Percentiles rank a stretch among this genome's conserved stretches.
Evolutionary conservation across 768 basidiomycete genomes (phyloP).

Genomic region (Auriculariales sp.): DNA sequence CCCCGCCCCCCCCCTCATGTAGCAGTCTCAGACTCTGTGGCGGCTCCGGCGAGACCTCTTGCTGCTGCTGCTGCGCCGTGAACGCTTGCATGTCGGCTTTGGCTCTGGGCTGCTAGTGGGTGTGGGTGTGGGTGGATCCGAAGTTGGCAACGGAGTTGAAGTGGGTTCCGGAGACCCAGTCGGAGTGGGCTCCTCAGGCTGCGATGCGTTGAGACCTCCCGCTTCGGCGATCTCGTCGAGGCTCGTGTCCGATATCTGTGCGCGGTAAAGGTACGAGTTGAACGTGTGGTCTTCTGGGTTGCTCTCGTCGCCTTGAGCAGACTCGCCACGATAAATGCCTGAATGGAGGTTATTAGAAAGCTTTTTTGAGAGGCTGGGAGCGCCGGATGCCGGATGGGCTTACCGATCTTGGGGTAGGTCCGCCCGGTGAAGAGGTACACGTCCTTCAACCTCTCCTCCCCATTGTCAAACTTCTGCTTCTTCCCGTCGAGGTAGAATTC

Average conservation of each 20-base stretch:
- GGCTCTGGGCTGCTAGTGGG: neutral
- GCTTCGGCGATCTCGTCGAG: neutral
- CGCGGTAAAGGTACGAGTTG: neutral
- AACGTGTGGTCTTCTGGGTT: neutral
- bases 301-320: neutral
- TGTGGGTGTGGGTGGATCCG: neutral
- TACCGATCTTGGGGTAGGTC: neutral
- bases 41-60: no score
- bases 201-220: neutral
- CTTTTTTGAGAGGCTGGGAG: no score
- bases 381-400: no score
- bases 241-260: neutral
- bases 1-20: no score
- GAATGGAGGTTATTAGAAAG: neutral
- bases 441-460: neutral
- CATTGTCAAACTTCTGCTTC: neutral
- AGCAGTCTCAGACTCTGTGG: no score
- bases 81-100: no score
- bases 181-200: neutral
- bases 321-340: neutral
- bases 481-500: slow-evolving; percentile 1
- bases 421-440: neutral
- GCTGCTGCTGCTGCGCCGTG: no score
- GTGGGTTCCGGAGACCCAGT: neutral
- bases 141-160: neutral